phyloP scores from a whole-genome alignment of 768 basidiomycete species.

The Boletus eberwhitei region DNA sequence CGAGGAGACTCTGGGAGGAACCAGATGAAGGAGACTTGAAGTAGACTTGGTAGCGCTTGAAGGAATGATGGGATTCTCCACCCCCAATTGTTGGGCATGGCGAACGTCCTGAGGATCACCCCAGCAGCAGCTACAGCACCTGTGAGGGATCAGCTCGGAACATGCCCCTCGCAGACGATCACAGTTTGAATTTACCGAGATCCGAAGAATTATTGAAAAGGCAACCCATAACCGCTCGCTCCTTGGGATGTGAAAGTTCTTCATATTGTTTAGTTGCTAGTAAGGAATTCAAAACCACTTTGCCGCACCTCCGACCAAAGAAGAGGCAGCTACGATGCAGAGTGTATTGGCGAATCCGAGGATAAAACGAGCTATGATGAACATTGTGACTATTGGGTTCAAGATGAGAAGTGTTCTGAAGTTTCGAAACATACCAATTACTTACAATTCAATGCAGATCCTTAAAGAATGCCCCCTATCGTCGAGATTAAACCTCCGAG shows the following conservation, averaged over 20 bases:
- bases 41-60: slow-evolving; percentile 49
- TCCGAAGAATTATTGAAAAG: slow-evolving; percentile 10
- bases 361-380: slow-evolving; percentile 17
- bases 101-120: slow-evolving; percentile 59
- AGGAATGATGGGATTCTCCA: slow-evolving; percentile 66
- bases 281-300: too few relatives aligned
- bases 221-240: slow-evolving; percentile 13
- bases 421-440: neutral
- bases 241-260: slow-evolving; percentile 25
- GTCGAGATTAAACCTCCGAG: slow-evolving; percentile 8
- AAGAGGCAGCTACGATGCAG: slow-evolving; percentile 18
- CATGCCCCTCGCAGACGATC: too few relatives aligned
- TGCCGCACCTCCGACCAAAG: slow-evolving; percentile 19
- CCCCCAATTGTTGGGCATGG: slow-evolving; percentile 54
- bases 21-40: slow-evolving; percentile 54
- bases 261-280: neutral
- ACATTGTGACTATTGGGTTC: slow-evolving; percentile 9
- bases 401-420: neutral
- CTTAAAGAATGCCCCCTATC: slow-evolving; percentile 17
- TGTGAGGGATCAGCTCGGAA: neutral
- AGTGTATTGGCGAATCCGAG: slow-evolving; percentile 12
- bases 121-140: slow-evolving; percentile 42
- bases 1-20: slow-evolving; percentile 65
- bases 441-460: slow-evolving; percentile 15
- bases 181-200: slow-evolving; percentile 6